Evolutionary conservation across 78 protist genomes (phyloP).

Genomic region (Dictyostelium capitatum): DNA sequence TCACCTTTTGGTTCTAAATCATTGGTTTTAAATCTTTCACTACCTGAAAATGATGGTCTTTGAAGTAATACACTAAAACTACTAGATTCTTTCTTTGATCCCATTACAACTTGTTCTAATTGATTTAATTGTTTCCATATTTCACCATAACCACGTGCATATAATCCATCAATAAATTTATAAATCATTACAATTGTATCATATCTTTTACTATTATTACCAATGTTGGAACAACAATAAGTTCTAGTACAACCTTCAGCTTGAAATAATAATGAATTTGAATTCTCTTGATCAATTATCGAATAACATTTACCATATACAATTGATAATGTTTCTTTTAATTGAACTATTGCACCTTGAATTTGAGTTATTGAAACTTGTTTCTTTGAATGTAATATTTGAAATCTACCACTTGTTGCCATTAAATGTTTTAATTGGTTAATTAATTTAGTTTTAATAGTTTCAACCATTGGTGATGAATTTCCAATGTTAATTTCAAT

Average conservation of each 20-base stretch:
- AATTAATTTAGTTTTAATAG: not conserved
- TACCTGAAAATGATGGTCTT: constrained; percentile 42
- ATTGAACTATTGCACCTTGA: constrained; percentile 56
- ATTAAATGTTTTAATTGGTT: not conserved
- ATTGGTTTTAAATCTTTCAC: constrained; percentile 68
- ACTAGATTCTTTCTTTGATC: not conserved
- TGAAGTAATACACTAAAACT: constrained; percentile 61
- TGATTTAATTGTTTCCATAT: constrained; percentile 10
- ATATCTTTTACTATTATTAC: no score
- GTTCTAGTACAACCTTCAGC: constrained; percentile 40
- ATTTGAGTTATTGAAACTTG: constrained; percentile 48
- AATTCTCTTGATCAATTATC: constrained; percentile 19
- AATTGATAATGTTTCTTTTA: constrained; percentile 43
- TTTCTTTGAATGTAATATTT: not conserved
- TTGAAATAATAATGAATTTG: not conserved
- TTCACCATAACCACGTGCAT: constrained; percentile 13
- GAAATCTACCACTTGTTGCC: constrained; percentile 31
- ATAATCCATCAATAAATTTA: not conserved
- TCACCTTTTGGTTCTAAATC: constrained; percentile 71
- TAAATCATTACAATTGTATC: not conserved
- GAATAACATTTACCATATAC: constrained; percentile 23
- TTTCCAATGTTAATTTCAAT: not conserved
- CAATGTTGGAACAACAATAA: not conserved
- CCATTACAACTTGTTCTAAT: not conserved
- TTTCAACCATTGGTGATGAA: not conserved